Base-by-base conservation (phyloP, 441 rosid genomes). In the Hura crepitans region DNA sequence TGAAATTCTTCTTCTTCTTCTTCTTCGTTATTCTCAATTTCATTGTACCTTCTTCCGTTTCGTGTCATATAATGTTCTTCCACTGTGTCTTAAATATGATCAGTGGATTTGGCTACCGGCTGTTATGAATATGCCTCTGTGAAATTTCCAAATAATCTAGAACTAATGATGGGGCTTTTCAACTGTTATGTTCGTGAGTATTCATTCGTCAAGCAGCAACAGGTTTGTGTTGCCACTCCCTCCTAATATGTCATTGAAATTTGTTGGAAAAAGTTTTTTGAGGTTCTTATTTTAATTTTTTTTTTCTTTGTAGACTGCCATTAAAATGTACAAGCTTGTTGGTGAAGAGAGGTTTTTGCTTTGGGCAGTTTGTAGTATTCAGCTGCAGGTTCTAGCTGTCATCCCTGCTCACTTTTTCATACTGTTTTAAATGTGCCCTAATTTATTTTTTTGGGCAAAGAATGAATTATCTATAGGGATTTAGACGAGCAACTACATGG, bases 291-390 rank as follows among this genome's bases (percentile, higher is more conserved):
- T 12, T 56, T 23, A n/a, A 66, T 33, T 67, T 71, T 78, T 75
- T 47, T 58, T 71, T 80, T 76, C 23, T 83, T 81, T 73, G n/a
- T 96, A 96, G 99, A 91, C 91, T 69, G 96, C 98, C 73, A 92
- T 96, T 71, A 96, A 89, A 85, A 93, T 96, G 99, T 93, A 96
- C 80, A 96, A 96, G 78, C 86, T 85, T 68, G 89, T 82, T 56
- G 97, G 96, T 62, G 98, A 96, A 84, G 99, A 93, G 76, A 86
- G 97, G 77, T 93, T 87, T 77, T 78, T 93, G 85, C 98, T 96
- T 42, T 93, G 99, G 99, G 97, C 99, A 51, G 97, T 96, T 78
- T 93, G 98, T 84, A 96, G 98, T 89, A 89, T 96, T 82, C 99
- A 96, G 56, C 86, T 96, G 75, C 99, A 96, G 90, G 99, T 95